Base-by-base conservation (phyloP, 1,139 yeast genomes). In the Scheffersomyces insectosa region DNA sequence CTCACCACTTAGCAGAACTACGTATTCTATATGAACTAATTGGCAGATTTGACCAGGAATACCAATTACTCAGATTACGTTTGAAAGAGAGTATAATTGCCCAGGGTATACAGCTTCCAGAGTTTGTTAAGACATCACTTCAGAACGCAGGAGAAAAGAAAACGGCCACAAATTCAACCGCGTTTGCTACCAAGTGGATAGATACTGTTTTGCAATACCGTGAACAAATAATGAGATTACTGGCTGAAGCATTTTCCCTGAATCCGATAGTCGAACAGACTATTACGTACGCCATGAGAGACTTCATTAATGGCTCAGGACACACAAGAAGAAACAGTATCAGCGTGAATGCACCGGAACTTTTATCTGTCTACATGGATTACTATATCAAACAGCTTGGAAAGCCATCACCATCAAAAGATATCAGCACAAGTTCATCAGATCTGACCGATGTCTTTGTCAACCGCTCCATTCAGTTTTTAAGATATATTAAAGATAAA, bases 321-420 rank as follows among this genome's bases (percentile, higher is more conserved):
- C 36, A 40, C 30, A 53, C 42, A 10, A 48, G 46, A 42, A 51
- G 42, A 3, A 45, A 43, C 11, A 60, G 68, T 34, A 75, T 79
- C 40, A 59, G 68, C 2, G 60, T 65, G 2, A 81, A 80, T 52
- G 79, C 87, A 0, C 79, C 95, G 0, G 97, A 91, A 56, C 78
- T 77, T 48, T 63, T 91, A 36, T 86, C 96, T 0, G 65, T 86
- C 5, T 90, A 77, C 61, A 79, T 91, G 63, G 97, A 91, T 62
- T 83, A 80, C 46, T 72, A 74, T 48, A 80, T 83, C 57, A 86
- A 82, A 61, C 88, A 80, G 57, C 70, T 83, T 2, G 65, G 75
- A 25, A 83, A 78, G 50, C 52, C 60, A 9, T 42, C 62, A 2
- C 51, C 60, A 5, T 45, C 60, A 3, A 51, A 44, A 13, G 44